Evolutionary conservation across 495 filamentous ascomycete species (phyloP).

Genomic region (Durotheca rogersii): DNA sequence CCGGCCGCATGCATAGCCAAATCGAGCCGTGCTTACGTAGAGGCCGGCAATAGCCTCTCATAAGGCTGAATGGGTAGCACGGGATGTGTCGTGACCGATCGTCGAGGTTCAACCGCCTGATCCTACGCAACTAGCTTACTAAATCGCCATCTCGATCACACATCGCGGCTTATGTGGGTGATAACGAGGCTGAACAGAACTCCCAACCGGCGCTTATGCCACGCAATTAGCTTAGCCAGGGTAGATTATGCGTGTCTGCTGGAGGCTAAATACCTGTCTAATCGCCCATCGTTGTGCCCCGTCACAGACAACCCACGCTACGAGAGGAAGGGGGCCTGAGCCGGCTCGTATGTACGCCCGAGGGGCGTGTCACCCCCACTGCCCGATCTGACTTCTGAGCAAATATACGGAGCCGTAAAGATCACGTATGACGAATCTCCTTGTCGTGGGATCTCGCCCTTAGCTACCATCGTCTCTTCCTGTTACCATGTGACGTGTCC

Average conservation of each 20-base stretch:
- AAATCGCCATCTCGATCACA: constrained; percentile 20
- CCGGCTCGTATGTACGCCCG: constrained; percentile 5
- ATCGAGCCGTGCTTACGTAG: constrained; percentile 25
- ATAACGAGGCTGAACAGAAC: constrained; percentile 15
- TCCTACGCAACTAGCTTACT: constrained; percentile 22
- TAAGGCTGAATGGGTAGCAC: constrained; percentile 28
- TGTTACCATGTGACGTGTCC: background rate
- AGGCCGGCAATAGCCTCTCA: constrained; percentile 22
- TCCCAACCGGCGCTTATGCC: background rate
- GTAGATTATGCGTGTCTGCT: constrained; percentile 3
- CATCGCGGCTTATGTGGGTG: constrained; percentile 26
- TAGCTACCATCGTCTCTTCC: background rate
- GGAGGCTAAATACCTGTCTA: constrained; percentile 16
- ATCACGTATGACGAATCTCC: background rate
- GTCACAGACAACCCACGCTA: constrained; percentile 1
- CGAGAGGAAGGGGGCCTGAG: constrained; percentile 4
- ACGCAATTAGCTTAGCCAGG: constrained; percentile 7
- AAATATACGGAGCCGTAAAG: background rate
- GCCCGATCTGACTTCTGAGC: constrained; percentile 1
- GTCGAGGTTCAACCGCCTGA: constrained; percentile 10
- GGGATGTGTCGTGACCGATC: constrained; percentile 18
- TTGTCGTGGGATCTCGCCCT: background rate
- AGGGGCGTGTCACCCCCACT: background rate
- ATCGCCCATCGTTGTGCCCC: constrained; percentile 1
- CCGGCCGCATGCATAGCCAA: constrained; percentile 21